Conservation (phyloP, 2,329 filamentous ascomycete genomes). For the Diaporthe citri region DNA sequence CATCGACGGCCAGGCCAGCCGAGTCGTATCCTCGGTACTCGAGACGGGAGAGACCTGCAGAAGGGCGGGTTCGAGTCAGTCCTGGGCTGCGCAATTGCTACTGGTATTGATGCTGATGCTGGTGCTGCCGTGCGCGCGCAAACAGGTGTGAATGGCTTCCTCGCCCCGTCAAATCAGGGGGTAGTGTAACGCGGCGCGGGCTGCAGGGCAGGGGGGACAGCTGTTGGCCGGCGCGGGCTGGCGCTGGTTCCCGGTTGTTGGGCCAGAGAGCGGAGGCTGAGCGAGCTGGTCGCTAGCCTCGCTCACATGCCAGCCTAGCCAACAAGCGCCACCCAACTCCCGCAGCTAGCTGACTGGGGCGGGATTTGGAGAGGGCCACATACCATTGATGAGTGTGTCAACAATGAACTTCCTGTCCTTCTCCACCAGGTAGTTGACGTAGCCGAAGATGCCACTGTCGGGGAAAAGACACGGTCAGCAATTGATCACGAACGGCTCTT, state of each 20-base stretch:
- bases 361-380: slow-evolving; percentile 51
- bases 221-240: slow-evolving; percentile 12
- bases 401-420: slow-evolving; percentile 98
- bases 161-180: slow-evolving; percentile 2
- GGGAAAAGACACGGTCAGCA: slow-evolving; percentile 46
- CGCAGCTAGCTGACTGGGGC: slow-evolving; percentile 33
- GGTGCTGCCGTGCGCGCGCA: neutral
- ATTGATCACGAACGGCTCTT: slow-evolving; percentile 23
- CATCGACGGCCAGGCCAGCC: slow-evolving; percentile 93
- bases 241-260: slow-evolving; percentile 6
- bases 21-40: slow-evolving; percentile 99
- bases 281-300: slow-evolving; percentile 32
- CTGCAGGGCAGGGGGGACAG: neutral
- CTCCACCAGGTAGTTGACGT: slow-evolving; percentile 99
- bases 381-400: slow-evolving; percentile 95
- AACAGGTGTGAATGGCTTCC: neutral
- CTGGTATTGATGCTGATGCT: neutral
- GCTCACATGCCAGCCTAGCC: slow-evolving; percentile 21
- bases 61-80: slow-evolving; percentile 42
- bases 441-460: slow-evolving; percentile 91
- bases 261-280: slow-evolving; percentile 2
- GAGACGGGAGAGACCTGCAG: slow-evolving; percentile 86
- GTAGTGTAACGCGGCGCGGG: slow-evolving; percentile 18
- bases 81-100: slow-evolving; percentile 42
- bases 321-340: slow-evolving; percentile 14